These are phyloP conservation scores for Fallopia convolvulus DNA, from an alignment of 148 eudicot species.

Conservation along the genomic window DNA sequence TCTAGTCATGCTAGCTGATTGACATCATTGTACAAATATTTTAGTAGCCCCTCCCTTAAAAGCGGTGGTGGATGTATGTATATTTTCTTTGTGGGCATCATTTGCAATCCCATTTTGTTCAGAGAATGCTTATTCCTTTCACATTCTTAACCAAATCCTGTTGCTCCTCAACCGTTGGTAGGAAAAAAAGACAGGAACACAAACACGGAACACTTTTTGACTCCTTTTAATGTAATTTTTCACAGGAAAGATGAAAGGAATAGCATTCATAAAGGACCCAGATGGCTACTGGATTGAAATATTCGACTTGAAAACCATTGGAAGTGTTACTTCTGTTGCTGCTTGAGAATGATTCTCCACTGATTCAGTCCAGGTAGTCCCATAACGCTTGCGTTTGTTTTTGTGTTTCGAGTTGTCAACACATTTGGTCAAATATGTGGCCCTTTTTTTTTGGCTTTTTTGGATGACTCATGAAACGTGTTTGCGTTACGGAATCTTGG, in stretches of 20 bases:
- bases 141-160: not conserved
- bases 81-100: too few species aligned
- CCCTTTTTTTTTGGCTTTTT: not conserved
- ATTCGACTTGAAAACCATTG: slow-evolving; percentile 56
- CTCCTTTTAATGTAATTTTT: not conserved
- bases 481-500: slow-evolving; percentile 8
- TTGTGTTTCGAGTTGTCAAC: not conserved
- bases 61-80: too few species aligned
- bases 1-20: too few species aligned
- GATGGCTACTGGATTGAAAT: slow-evolving; percentile 98
- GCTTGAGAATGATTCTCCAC: not conserved
- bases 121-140: not conserved
- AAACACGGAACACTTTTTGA: not conserved
- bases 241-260: slow-evolving; percentile 78
- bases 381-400: not conserved
- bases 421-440: not conserved
- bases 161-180: not conserved
- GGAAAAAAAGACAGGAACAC: not conserved
- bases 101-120: not conserved
- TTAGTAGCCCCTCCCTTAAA: too few species aligned
- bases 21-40: too few species aligned
- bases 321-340: slow-evolving; percentile 30
- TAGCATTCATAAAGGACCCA: slow-evolving; percentile 94
- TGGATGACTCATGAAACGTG: not conserved
- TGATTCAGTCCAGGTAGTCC: not conserved